Evolutionary conservation across 148 eudicot species (phyloP).

Genomic region (Chenopodium formosanum): DNA sequence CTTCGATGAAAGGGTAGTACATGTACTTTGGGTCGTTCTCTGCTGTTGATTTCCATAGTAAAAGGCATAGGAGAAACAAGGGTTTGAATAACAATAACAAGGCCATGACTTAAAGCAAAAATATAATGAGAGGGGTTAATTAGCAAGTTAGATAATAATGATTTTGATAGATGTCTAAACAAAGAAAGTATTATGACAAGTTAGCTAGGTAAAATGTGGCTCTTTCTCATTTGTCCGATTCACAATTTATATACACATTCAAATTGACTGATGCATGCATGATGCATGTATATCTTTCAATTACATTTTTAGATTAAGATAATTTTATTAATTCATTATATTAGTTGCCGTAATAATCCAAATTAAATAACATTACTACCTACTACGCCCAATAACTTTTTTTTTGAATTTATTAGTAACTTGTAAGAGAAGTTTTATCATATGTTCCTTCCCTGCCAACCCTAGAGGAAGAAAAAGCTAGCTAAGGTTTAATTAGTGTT

Average conservation of each 20-base stretch:
- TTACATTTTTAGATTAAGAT: background rate
- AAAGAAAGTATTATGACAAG: background rate
- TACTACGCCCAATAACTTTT: background rate
- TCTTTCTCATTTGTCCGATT: conserved; percentile 50
- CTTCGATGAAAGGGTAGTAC: conserved; percentile 55
- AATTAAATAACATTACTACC: background rate
- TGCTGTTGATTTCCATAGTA: background rate
- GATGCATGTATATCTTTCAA: background rate
- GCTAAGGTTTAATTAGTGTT: background rate
- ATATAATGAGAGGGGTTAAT: background rate
- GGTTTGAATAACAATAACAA: conserved; percentile 8
- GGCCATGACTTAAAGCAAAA: conserved; percentile 12
- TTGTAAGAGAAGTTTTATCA: background rate
- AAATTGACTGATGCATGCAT: conserved; percentile 3
- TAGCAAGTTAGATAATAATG: background rate
- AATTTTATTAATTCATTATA: background rate
- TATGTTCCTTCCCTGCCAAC: background rate
- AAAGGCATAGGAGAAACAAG: conserved; percentile 25
- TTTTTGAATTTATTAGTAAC: background rate
- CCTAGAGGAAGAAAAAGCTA: background rate
- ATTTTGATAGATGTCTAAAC: background rate
- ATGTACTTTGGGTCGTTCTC: conserved; percentile 11
- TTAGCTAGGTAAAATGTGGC: conserved; percentile 36
- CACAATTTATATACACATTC: conserved; percentile 13
- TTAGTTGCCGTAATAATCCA: background rate